Evolutionary conservation across 768 basidiomycete species (phyloP).

Genomic region (Ramaria sp.): DNA sequence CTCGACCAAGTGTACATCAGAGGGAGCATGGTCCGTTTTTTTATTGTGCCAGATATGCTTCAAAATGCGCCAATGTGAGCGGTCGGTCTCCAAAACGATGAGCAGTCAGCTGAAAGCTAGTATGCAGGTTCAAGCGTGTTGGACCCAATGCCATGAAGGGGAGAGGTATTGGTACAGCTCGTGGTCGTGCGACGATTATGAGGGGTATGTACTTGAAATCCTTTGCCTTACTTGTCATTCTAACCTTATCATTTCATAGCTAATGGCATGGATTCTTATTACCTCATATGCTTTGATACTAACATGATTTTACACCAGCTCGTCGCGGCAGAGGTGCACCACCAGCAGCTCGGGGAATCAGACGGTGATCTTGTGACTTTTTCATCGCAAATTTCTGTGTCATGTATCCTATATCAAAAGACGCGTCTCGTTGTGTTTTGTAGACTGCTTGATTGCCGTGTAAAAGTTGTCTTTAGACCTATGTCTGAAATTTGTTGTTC

Average conservation of each 20-base stretch:
- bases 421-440: not conserved
- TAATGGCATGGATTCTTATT: conserved; percentile 45
- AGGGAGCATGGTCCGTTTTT: conserved; percentile 96
- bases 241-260: conserved; percentile 33
- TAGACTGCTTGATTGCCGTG: not conserved
- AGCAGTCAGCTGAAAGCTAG: not conserved
- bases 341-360: conserved; percentile 62
- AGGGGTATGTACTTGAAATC: conserved; percentile 51
- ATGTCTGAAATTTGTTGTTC: not conserved
- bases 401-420: conserved; percentile 6
- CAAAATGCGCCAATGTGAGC: conserved; percentile 97
- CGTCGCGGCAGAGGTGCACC: conserved; percentile 78
- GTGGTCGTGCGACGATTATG: conserved; percentile 98
- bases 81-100: not conserved
- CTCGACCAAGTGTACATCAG: conserved; percentile 98
- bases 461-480: not conserved
- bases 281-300: not conserved
- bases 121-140: conserved; percentile 89
- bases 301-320: conserved; percentile 32
- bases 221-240: conserved; percentile 2
- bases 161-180: conserved; percentile 96
- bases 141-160: conserved; percentile 98
- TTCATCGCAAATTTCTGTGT: conserved; percentile 1
- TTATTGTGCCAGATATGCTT: conserved; percentile 99
- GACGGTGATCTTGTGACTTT: conserved; percentile 41